A percentile compares a stretch with the other conserved stretches of the same genome.
Conservation (phyloP, 108 stramenopile genomes). For the Nannochloropsis granulata region DNA sequence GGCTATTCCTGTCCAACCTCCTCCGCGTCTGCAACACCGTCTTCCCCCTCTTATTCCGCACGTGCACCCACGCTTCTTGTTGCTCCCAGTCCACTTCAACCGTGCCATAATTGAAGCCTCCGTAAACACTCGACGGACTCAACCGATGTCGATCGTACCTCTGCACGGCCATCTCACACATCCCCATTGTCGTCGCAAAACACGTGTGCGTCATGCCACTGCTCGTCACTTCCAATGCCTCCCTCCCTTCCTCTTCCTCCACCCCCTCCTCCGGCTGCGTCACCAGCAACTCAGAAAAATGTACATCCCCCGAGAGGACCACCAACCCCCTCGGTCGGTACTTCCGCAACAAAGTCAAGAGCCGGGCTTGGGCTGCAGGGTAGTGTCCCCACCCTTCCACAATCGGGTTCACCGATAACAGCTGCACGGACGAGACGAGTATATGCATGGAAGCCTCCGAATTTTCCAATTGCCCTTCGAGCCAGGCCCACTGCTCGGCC, state of each 20-base stretch:
- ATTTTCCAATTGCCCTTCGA: constrained; percentile 8
- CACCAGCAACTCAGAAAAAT: constrained; percentile 25
- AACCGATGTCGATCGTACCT: constrained; percentile 5
- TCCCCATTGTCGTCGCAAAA: neutral
- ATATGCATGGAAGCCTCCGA: constrained; percentile 28
- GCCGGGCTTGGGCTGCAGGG: constrained; percentile 12
- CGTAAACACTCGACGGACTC: neutral
- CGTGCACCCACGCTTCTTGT: neutral
- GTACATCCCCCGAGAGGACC: constrained; percentile 28
- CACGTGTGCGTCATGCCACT: constrained; percentile 35
- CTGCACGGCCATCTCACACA: constrained; percentile 3
- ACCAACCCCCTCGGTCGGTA: constrained; percentile 11
- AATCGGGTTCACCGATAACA: constrained; percentile 35
- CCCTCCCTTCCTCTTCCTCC: neutral
- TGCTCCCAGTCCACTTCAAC: neutral
- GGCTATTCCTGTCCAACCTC: neutral
- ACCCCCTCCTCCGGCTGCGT: neutral
- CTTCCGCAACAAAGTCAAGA: constrained; percentile 20
- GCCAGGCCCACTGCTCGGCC: constrained; percentile 37
- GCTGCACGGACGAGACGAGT: constrained; percentile 33
- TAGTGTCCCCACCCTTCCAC: constrained; percentile 39
- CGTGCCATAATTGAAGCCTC: neutral
- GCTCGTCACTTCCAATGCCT: constrained; percentile 27
- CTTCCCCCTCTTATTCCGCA: neutral
- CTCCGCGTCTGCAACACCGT: neutral